phyloP scores from a whole-genome alignment of 202 grass and related monocot species.

The Panicum virgatum region DNA sequence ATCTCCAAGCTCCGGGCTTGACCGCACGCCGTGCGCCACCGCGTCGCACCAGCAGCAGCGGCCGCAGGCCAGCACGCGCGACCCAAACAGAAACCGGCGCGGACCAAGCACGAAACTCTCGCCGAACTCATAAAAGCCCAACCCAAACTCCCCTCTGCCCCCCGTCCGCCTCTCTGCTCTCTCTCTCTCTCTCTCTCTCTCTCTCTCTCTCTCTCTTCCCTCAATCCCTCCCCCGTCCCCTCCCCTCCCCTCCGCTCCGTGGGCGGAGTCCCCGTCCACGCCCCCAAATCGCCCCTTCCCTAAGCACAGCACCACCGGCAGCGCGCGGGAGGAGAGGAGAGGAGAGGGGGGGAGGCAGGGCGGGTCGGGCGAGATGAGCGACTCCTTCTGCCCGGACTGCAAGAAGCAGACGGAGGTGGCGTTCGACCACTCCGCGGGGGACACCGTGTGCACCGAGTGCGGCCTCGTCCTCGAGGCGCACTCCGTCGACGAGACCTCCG shows the following conservation, averaged over 20 bases:
- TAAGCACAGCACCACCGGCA: background rate
- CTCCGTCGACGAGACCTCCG: constrained; percentile 89
- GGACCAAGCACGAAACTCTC: constrained; percentile 13
- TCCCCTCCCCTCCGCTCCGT: background rate
- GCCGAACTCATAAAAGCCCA: constrained; percentile 30
- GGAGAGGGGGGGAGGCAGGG: no score
- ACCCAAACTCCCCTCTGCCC: background rate
- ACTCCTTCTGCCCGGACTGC: constrained; percentile 83
- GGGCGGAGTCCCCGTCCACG: background rate
- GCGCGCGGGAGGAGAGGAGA: background rate
- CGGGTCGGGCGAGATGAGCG: constrained; percentile 47
- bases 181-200: no score
- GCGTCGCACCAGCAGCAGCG: background rate
- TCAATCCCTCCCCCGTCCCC: no score
- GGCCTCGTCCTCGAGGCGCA: constrained; percentile 89
- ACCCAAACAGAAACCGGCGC: constrained; percentile 9
- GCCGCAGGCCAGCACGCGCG: background rate
- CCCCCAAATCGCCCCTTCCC: constrained; percentile 18
- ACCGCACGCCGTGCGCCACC: background rate
- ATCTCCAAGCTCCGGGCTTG: background rate
- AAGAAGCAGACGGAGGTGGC: constrained; percentile 87
- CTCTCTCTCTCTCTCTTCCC: no score
- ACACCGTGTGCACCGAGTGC: constrained; percentile 87
- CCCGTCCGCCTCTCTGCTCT: background rate
- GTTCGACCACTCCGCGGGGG: constrained; percentile 88